phyloP scores from a whole-genome alignment of 805 yeast species.

The Candida hispaniensis region DNA sequence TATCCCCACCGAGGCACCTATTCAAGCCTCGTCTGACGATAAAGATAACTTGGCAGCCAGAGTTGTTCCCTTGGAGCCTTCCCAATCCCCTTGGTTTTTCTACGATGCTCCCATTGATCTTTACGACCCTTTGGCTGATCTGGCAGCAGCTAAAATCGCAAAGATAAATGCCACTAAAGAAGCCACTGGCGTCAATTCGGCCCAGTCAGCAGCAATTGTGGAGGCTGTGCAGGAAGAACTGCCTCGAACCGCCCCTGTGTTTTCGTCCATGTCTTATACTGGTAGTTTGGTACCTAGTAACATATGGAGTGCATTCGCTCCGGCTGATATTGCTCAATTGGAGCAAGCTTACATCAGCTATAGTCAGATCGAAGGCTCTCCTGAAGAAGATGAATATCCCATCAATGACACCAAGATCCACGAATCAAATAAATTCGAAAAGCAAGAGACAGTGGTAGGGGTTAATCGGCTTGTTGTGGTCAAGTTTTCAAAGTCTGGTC shows the following conservation, averaged over 20 bases:
- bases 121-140: conserved; percentile 24
- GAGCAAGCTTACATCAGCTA: conserved; percentile 20
- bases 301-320: conserved; percentile 32
- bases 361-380: conserved; percentile 1
- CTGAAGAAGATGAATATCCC: conserved; percentile 6
- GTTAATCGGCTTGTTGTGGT: conserved; percentile 26
- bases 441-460: conserved; percentile 26
- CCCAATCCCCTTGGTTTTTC: conserved; percentile 24
- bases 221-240: conserved; percentile 5
- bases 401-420: conserved; percentile 12
- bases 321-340: conserved; percentile 28
- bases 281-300: conserved; percentile 24
- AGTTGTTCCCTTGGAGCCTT: no score
- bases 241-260: conserved; percentile 18
- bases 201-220: conserved; percentile 6
- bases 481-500: conserved; percentile 17
- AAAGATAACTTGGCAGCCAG: no score
- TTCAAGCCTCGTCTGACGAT: no score
- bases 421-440: conserved; percentile 10
- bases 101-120: conserved; percentile 22
- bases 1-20: no score
- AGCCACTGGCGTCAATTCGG: conserved; percentile 14
- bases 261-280: conserved; percentile 23
- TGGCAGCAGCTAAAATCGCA: conserved; percentile 19
- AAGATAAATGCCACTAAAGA: conserved; percentile 10